Percentiles rank a stretch among this genome's conserved stretches.
Evolutionary conservation across 305 asterid species (phyloP).

Genomic region (Plantago lanceolata): DNA sequence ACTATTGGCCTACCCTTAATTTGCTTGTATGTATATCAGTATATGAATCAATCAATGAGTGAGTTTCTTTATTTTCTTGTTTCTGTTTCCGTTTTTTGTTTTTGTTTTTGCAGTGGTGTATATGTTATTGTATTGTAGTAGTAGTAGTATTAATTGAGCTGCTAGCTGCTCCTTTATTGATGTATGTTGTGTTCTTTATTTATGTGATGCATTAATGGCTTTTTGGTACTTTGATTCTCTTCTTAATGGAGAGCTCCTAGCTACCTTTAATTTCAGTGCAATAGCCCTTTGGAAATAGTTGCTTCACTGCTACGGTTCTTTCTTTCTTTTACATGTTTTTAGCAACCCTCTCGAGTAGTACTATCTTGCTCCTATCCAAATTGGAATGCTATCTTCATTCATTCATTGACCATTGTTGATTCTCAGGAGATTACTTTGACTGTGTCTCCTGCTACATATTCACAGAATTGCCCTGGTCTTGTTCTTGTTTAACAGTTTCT

Average conservation of each 20-base stretch:
- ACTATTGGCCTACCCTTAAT: slow-evolving; percentile 27
- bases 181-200: background rate
- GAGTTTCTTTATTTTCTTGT: no score
- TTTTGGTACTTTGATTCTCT: slow-evolving; percentile 23
- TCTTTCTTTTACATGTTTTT: slow-evolving; percentile 36
- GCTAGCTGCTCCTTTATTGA: slow-evolving; percentile 53
- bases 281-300: slow-evolving; percentile 33
- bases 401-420: slow-evolving; percentile 28
- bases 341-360: no score
- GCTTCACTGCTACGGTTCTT: slow-evolving; percentile 25
- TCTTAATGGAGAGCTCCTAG: slow-evolving; percentile 17
- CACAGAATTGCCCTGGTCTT: no score
- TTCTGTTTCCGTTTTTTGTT: slow-evolving; percentile 45
- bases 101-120: slow-evolving; percentile 25
- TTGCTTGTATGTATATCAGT: slow-evolving; percentile 4
- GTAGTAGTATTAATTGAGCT: slow-evolving; percentile 29
- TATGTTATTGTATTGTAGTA: no score
- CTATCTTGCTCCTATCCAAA: slow-evolving; percentile 25
- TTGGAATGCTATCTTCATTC: slow-evolving; percentile 16
- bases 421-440: slow-evolving; percentile 8
- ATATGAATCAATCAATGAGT: slow-evolving; percentile 33
- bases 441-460: slow-evolving; percentile 5
- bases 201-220: slow-evolving; percentile 38
- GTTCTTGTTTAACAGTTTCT: no score
- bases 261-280: slow-evolving; percentile 39